These are phyloP conservation scores for Saturnispora sanitii DNA, from an alignment of 805 yeast species.

Conservation along the genomic window DNA sequence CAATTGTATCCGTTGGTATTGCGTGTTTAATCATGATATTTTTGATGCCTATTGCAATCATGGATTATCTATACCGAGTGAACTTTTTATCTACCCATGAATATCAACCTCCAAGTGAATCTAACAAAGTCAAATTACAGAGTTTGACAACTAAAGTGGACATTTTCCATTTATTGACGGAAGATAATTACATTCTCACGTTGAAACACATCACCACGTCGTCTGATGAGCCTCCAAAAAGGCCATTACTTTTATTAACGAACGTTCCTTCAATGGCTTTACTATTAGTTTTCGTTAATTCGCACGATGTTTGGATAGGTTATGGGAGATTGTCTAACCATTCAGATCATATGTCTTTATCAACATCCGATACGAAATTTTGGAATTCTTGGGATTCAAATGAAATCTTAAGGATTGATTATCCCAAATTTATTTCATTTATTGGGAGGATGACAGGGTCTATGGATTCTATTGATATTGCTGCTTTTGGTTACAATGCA, in stretches of 20 bases:
- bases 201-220: not conserved
- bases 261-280: not conserved
- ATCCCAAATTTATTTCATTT: not conserved
- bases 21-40: not conserved
- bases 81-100: not conserved
- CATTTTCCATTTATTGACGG: not conserved
- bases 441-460: not conserved
- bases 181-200: not conserved
- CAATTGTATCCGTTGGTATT: not conserved
- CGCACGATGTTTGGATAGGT: conserved; percentile 1
- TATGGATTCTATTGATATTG: not conserved
- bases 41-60: not conserved
- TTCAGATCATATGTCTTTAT: not conserved
- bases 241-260: not conserved
- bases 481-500: not conserved
- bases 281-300: not conserved
- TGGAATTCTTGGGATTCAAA: not conserved
- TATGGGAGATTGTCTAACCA: not conserved
- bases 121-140: not conserved
- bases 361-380: not conserved
- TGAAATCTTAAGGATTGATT: not conserved
- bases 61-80: conserved; percentile 1
- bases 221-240: not conserved
- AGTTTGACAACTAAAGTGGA: not conserved
- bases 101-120: not conserved